These are phyloP conservation scores for Sporobolomyces roseus DNA, from an alignment of 768 basidiomycete species.

Conservation along the genomic window DNA sequence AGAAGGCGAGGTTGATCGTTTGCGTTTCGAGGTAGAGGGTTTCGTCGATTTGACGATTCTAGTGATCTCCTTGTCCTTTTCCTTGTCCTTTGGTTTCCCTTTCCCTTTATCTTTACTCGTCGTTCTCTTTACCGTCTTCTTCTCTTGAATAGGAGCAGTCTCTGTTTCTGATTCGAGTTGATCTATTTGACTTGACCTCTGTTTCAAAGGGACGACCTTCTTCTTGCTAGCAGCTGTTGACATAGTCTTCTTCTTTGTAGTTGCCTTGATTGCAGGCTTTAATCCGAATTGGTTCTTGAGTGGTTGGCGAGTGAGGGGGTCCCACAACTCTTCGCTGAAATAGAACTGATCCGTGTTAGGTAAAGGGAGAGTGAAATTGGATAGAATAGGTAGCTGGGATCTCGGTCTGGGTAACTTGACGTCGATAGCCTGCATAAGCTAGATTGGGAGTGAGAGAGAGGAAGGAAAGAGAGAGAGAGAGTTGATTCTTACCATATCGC, in stretches of 20 bases:
- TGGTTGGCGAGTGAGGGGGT: conserved; percentile 1
- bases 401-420: not conserved
- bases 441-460: not conserved
- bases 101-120: too few relatives aligned
- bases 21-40: not conserved
- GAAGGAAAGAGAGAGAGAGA: not conserved
- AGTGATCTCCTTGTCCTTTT: not conserved
- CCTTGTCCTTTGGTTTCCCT: too few relatives aligned
- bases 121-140: not conserved
- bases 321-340: not conserved
- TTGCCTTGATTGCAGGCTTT: not conserved
- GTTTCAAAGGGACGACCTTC: not conserved
- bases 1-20: not conserved
- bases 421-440: not conserved
- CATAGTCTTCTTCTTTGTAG: not conserved
- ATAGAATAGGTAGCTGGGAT: not conserved
- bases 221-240: too few relatives aligned
- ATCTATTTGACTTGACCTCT: not conserved
- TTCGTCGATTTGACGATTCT: not conserved
- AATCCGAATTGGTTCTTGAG: not conserved
- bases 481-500: not conserved
- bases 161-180: not conserved
- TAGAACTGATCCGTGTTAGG: conserved; percentile 11
- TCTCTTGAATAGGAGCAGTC: not conserved
- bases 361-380: not conserved